Base-by-base conservation (phyloP, 2,329 filamentous ascomycete species). In the Cordyceps cicadae region DNA sequence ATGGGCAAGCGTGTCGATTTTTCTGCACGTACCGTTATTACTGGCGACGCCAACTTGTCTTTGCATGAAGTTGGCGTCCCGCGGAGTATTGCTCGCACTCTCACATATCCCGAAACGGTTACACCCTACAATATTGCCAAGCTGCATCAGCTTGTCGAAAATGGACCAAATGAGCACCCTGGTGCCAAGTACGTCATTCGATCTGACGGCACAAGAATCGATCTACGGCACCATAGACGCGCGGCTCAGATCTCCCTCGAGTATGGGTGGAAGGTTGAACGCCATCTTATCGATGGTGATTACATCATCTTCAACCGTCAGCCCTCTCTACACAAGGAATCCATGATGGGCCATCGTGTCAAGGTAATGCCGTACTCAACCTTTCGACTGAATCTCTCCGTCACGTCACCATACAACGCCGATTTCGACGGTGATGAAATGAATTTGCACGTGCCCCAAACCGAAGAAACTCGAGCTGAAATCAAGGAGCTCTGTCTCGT, bases 1-100 rank as follows among this genome's bases (percentile, higher is more conserved):
- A 99, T 99, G 95, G 94, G 94, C 65, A 99, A 99, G 78, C 92
- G 92, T 85, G 94, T 99, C 63, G 94, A 99, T 73, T 99, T 99
- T 71, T 99, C 95, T 0, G 95, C 95, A 43, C 94, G 94, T 87
- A 99, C 95, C 37, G 94, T 99, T 78, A 99, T 99, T 74, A 99
- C 95, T 57, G 94, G 94, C 78, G 94, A 99, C 71, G 94, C 94
- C 62, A 99, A 97, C 72, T 78, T 99, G 66, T 96, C 92, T 32
- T 82, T 99, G 32, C 93, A 99, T 70, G 92, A 99, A 78, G 95
- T 99, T 64, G 94, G 95, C 75, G 94, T 99, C 49, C 94, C 94
- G 39, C 86, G 89, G 69, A 96, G 89, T 70, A 99, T 96, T 68
- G 95, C 95, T 4, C 85, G 89, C 68, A 96, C 90, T 1, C 75